Base-by-base conservation (phyloP, 352 stramenopile genomes). In the Phytophthora foliorum region DNA sequence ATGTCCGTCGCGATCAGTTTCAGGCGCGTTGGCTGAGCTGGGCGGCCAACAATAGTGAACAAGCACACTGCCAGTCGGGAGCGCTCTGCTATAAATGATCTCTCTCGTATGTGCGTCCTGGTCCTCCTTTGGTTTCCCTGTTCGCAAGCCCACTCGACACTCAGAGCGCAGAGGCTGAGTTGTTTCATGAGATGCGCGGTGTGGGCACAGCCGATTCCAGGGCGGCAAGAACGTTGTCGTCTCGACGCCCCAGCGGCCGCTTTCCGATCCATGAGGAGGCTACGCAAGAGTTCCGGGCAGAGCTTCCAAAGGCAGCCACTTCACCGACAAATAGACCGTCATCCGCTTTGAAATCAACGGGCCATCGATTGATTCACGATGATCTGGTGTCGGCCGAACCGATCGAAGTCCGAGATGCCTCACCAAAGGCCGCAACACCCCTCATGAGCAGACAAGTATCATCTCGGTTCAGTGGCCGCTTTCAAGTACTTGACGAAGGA, bases 331-430 rank as follows among this genome's bases (percentile, higher is more conserved):
- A 53, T 29, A 36, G 51, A 34, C 51, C 60, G 4, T 57, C 44
- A 5, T 69, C 61, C 41, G 49, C 68, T 24, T 50, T 72, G 4
- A 63, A 71, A 25, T 74, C 64, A 13, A 67, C 54, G 7, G 64
- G 46, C 14, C 57, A 73, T 17, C 57, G 48, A 34, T 59, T 73
- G 21, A 70, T 73, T 52, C 49, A 77, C 46, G 64, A 77, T 11
- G 69, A 74, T 7, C n/a, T 63, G 9, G 11, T 52, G 17, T 21
- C 22, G 21, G n/a, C 24, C 17, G 45, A 59, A 13, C 31, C 27
- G 48, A 60, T 41, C 14, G 57, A 67, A 6, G 14, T 59, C 27
- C 69, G 34, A 25, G 53, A 61, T 44, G 44, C n/a, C 11, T 62
- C 55, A 1, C 55, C 45, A 10, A 69, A 52, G 16, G 32, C 42